Conservation (phyloP, 805 yeast species). For the Metschnikowia kunwiensis region DNA sequence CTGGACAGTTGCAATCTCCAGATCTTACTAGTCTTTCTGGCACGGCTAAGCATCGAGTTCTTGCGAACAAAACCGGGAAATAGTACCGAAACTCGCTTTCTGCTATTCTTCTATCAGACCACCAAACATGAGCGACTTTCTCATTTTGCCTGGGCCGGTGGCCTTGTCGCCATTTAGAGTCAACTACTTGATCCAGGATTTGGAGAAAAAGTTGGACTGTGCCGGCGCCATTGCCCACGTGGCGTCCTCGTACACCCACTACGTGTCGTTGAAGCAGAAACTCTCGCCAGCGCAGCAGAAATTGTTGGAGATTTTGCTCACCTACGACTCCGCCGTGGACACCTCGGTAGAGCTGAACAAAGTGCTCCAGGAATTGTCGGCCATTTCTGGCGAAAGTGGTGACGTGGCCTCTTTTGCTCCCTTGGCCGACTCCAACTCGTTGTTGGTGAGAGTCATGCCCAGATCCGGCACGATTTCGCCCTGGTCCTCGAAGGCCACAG, state of each 20-base stretch:
- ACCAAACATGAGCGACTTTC: slow-evolving; percentile 29
- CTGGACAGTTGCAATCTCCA: no score
- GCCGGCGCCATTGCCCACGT: slow-evolving; percentile 62
- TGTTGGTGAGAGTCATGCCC: slow-evolving; percentile 76
- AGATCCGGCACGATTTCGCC: slow-evolving; percentile 97
- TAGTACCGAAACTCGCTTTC: no score
- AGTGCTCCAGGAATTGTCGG: slow-evolving; percentile 34
- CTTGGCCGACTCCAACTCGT: slow-evolving; percentile 27
- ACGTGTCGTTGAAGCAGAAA: slow-evolving; percentile 54
- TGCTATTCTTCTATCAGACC: no score
- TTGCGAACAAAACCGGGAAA: no score
- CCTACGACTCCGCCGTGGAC: slow-evolving; percentile 71
- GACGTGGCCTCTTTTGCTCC: slow-evolving; percentile 8
- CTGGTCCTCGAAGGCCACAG: slow-evolving; percentile 98
- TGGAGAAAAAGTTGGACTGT: slow-evolving; percentile 67
- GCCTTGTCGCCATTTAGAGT: slow-evolving; percentile 89
- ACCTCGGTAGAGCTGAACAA: slow-evolving; percentile 42
- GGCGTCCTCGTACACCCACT: slow-evolving; percentile 76
- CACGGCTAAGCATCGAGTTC: no score
- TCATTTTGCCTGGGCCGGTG: slow-evolving; percentile 76
- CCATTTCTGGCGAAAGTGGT: slow-evolving; percentile 26
- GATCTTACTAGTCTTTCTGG: no score
- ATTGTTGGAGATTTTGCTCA: slow-evolving; percentile 59
- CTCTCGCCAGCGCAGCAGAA: slow-evolving; percentile 41
- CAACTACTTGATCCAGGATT: slow-evolving; percentile 63